These are phyloP conservation scores for Apiospora malaysiana DNA, from an alignment of 2,329 filamentous ascomycete genomes.

Conservation along the genomic window DNA sequence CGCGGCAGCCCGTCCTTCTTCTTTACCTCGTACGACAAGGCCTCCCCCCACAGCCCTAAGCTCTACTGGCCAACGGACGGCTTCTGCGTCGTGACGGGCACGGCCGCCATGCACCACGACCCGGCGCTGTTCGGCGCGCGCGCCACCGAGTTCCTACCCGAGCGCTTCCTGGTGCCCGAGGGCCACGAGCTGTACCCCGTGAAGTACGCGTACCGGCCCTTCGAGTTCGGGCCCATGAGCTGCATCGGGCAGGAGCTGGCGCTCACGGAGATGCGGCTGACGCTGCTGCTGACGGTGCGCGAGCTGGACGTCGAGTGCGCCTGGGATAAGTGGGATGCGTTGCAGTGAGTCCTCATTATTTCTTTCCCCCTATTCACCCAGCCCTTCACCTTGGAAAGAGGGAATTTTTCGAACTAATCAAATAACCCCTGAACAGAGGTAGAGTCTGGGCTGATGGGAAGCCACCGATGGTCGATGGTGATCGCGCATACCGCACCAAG, in stretches of 20 bases:
- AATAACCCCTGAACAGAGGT: not conserved
- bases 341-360: conserved; percentile 5
- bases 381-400: not conserved
- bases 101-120: conserved; percentile 37
- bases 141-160: conserved; percentile 46
- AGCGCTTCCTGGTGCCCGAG: conserved; percentile 45
- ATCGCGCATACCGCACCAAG: conserved; percentile 6
- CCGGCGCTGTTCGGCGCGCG: conserved; percentile 43
- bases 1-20: conserved; percentile 38
- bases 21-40: conserved; percentile 42
- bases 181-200: conserved; percentile 34
- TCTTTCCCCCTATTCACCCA: not conserved
- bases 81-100: conserved; percentile 32
- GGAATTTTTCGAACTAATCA: not conserved
- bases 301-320: conserved; percentile 30
- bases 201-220: conserved; percentile 41
- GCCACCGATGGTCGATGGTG: not conserved
- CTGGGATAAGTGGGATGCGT: conserved; percentile 23
- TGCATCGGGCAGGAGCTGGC: conserved; percentile 47
- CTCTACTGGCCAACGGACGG: conserved; percentile 42
- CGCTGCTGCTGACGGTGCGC: conserved; percentile 32
- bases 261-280: conserved; percentile 41
- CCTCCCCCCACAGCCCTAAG: conserved; percentile 27
- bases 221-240: conserved; percentile 44
- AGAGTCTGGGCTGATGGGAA: not conserved